phyloP scores from a whole-genome alignment of 1,284 basidiomycete species.

The Pterula multifida region DNA sequence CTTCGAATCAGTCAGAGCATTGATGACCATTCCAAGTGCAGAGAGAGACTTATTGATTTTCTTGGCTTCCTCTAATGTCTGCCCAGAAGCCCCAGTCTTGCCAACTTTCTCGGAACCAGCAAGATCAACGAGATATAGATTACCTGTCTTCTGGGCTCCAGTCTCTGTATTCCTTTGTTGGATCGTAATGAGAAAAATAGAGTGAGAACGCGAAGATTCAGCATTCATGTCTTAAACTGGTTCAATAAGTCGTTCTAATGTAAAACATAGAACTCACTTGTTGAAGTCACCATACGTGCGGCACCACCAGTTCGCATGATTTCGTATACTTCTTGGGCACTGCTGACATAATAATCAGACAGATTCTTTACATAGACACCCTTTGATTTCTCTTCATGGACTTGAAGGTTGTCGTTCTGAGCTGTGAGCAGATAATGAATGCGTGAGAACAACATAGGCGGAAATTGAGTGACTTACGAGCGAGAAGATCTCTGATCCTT shows the following conservation, averaged over 20 bases:
- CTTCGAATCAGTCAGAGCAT: constrained; percentile 94
- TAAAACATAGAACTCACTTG: constrained; percentile 51
- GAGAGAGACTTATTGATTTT: constrained; percentile 99
- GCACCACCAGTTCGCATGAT: constrained; percentile 96
- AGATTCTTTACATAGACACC: constrained; percentile 98
- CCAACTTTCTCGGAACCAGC: constrained; percentile 99
- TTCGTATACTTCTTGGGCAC: constrained; percentile 94
- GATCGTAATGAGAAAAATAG: constrained; percentile 97
- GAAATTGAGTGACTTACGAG: constrained; percentile 66
- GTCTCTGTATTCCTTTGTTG: constrained; percentile 94
- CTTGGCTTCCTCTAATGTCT: constrained; percentile 98
- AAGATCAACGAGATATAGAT: constrained; percentile 95
- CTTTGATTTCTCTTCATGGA: constrained; percentile 96
- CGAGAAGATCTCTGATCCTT: constrained; percentile 88
- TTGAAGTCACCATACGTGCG: constrained; percentile 88
- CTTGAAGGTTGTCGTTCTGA: constrained; percentile 96
- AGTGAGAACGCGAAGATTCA: constrained; percentile 97
- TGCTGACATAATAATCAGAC: constrained; percentile 97
- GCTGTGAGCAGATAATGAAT: constrained; percentile 35
- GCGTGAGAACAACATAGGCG: constrained; percentile 5
- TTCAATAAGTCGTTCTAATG: constrained; percentile 4
- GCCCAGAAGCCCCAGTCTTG: constrained; percentile 97
- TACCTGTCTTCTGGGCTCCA: constrained; percentile 92
- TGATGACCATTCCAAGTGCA: constrained; percentile 99
- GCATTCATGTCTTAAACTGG: constrained; percentile 88